Conservation (phyloP, 306 rosid species). For the Pterocarpus santalinus region DNA sequence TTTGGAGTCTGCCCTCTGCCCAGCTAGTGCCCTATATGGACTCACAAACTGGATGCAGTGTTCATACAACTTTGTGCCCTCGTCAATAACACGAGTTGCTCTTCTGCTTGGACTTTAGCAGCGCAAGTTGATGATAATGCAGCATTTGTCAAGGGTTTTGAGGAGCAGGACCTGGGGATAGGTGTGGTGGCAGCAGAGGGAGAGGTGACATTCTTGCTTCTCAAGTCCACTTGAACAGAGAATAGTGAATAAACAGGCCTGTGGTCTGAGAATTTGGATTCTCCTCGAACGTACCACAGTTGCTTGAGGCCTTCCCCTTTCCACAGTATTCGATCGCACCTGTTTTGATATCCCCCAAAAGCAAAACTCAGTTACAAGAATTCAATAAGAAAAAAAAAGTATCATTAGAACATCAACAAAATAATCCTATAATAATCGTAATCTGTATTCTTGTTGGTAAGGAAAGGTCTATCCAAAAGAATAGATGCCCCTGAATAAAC, state of each 20-base stretch:
- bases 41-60: conserved; percentile 35
- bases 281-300: conserved; percentile 80
- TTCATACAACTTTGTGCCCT: conserved; percentile 53
- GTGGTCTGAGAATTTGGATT: conserved; percentile 93
- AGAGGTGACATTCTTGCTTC: conserved; percentile 41
- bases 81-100: conserved; percentile 66
- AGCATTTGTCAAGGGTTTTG: conserved; percentile 50
- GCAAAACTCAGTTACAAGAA: not conserved
- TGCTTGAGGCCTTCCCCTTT: conserved; percentile 86
- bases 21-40: not conserved
- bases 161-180: conserved; percentile 32
- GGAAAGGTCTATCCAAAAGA: not conserved
- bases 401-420: not conserved
- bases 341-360: conserved; percentile 23
- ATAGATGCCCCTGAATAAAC: conserved; percentile 10
- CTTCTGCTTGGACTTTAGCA: conserved; percentile 85
- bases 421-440: not conserved
- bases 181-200: not conserved
- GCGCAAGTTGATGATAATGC: conserved; percentile 54
- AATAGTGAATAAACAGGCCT: conserved; percentile 85
- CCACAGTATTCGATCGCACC: conserved; percentile 98
- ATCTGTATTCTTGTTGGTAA: not conserved
- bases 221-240: conserved; percentile 60
- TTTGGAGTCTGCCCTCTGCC: not conserved
- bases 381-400: not conserved